A percentile compares a stretch with the other conserved stretches of the same genome.
Evolutionary conservation across 2,329 filamentous ascomycete genomes (phyloP).

Genomic region (Cercospora zeae-maydis): DNA sequence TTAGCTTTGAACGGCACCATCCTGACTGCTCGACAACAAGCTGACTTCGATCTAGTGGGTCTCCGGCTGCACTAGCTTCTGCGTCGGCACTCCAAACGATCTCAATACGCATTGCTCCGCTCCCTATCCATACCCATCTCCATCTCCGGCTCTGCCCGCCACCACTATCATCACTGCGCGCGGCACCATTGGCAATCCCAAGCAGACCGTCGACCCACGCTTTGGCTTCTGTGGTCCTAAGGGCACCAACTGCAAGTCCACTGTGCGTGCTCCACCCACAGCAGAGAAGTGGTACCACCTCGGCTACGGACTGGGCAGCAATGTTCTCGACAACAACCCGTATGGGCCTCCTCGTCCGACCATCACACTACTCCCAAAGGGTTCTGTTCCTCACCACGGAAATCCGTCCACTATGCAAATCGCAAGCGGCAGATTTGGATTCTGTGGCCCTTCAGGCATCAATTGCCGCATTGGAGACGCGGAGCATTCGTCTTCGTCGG

Average conservation of each 20-base stretch:
- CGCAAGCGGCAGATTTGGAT: not conserved
- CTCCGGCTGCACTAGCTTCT: not conserved
- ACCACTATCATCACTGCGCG: not conserved
- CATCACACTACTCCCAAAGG: not conserved
- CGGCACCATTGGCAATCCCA: not conserved
- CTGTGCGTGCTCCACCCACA: not conserved
- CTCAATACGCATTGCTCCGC: not conserved
- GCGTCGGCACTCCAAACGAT: not conserved
- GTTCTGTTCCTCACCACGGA: not conserved
- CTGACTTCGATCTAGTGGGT: not conserved
- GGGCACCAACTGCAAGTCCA: constrained; percentile 12
- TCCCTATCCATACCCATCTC: not conserved
- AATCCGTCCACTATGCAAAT: not conserved
- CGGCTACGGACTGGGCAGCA: not conserved
- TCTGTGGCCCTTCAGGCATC: not conserved
- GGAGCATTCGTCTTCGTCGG: not conserved
- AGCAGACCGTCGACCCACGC: not conserved
- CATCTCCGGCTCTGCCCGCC: not conserved
- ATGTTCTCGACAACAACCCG: not conserved
- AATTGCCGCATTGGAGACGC: not conserved
- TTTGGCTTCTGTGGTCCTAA: constrained; percentile 14
- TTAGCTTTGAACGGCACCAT: not conserved
- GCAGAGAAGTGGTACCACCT: not conserved
- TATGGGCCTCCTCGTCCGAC: not conserved
- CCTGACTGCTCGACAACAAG: not conserved